Evolutionary conservation across 345 rosid species (phyloP).

Genomic region (Geranium brycei): DNA sequence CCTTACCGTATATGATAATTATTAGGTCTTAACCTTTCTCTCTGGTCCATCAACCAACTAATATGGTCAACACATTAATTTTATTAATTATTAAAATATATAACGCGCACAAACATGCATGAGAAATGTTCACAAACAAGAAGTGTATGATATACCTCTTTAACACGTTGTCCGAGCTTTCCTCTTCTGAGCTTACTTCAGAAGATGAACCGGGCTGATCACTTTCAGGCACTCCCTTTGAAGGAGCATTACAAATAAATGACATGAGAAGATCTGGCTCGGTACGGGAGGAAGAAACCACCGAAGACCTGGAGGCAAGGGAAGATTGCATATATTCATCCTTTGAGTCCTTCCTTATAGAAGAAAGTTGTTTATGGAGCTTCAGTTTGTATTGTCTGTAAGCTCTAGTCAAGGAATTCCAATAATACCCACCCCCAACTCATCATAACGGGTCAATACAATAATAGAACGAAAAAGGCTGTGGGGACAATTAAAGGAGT

Average conservation of each 20-base stretch:
- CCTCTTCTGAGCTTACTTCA: slow-evolving; percentile 19
- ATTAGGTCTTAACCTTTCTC: no score
- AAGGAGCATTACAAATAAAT: slow-evolving; percentile 31
- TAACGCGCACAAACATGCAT: neutral
- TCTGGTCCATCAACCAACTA: no score
- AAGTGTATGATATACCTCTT: slow-evolving; percentile 20
- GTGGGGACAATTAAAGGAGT: neutral
- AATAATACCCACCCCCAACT: slow-evolving; percentile 7
- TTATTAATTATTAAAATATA: no score
- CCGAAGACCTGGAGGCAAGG: slow-evolving; percentile 19
- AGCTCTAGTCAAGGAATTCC: slow-evolving; percentile 45
- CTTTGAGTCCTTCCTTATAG: slow-evolving; percentile 29
- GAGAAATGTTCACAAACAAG: neutral
- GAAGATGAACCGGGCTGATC: slow-evolving; percentile 17
- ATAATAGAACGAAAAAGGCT: slow-evolving; percentile 1
- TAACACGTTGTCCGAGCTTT: slow-evolving; percentile 15
- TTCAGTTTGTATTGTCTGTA: slow-evolving; percentile 54
- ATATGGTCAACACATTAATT: no score
- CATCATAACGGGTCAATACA: slow-evolving; percentile 3
- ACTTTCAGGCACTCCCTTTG: slow-evolving; percentile 24
- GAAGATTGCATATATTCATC: slow-evolving; percentile 35
- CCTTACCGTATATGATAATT: no score
- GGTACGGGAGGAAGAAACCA: slow-evolving; percentile 29
- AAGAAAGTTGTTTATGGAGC: slow-evolving; percentile 27
- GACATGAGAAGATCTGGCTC: slow-evolving; percentile 45